Percentiles rank a stretch among this genome's conserved stretches.
These are phyloP conservation scores for Moniliella sp. DNA, from an alignment of 1,284 basidiomycete species.

Conservation along the genomic window DNA sequence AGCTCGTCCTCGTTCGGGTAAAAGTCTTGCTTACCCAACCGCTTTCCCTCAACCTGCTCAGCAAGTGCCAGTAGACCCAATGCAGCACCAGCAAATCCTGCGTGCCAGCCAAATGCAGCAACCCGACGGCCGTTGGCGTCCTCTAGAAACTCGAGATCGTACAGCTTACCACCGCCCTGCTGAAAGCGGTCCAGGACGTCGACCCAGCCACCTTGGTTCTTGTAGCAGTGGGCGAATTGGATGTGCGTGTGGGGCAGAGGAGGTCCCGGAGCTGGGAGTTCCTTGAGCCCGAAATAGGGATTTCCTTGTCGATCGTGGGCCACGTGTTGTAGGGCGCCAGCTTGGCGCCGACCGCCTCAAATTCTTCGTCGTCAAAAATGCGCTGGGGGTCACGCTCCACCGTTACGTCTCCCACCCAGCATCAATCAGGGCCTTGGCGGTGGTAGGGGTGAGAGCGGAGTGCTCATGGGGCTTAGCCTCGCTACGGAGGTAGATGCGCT, in stretches of 20 bases:
- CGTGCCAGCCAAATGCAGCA: conserved; percentile 96
- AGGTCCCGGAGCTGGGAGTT: conserved; percentile 45
- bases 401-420: conserved; percentile 69
- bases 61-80: conserved; percentile 69
- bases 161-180: conserved; percentile 64
- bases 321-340: conserved; percentile 75
- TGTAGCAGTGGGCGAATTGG: conserved; percentile 97
- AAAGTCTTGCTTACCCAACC: conserved; percentile 53
- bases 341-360: conserved; percentile 65
- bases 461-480: conserved; percentile 43
- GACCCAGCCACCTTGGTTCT: conserved; percentile 80
- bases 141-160: conserved; percentile 88
- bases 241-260: conserved; percentile 49
- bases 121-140: conserved; percentile 68
- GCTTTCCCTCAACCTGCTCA: conserved; percentile 17
- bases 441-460: conserved; percentile 77
- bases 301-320: conserved; percentile 52
- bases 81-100: conserved; percentile 89
- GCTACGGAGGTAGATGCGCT: conserved; percentile 28
- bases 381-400: conserved; percentile 85
- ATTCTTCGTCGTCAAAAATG: conserved; percentile 85
- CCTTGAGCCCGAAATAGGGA: conserved; percentile 88
- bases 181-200: conserved; percentile 68
- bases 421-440: conserved; percentile 69
- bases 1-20: conserved; percentile 40